These are phyloP conservation scores for Epichloe sibirici DNA, from an alignment of 2,329 filamentous ascomycete species.

Conservation along the genomic window DNA sequence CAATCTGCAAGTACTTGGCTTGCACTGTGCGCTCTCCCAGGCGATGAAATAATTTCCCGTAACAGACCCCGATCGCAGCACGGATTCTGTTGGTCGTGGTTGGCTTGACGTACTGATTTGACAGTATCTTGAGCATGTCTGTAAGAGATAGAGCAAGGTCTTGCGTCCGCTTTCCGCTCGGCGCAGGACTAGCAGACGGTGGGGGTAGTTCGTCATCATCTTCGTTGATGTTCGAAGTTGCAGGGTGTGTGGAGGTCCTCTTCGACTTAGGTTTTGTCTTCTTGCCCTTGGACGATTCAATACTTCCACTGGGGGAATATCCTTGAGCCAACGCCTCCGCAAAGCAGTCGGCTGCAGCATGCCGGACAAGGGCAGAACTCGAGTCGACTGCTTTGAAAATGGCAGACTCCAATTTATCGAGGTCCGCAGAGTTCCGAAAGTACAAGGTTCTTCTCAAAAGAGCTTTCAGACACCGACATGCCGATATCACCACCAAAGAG, in stretches of 20 bases:
- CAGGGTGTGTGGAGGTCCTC: conserved; percentile 46
- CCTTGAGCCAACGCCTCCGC: conserved; percentile 73
- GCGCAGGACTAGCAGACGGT: conserved; percentile 62
- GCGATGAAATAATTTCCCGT: conserved; percentile 65
- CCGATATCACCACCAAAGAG: conserved; percentile 62
- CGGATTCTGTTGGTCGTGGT: conserved; percentile 71
- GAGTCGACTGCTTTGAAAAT: conserved; percentile 84
- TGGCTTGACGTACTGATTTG: conserved; percentile 64
- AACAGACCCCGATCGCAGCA: conserved; percentile 77
- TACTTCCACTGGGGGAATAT: conserved; percentile 43
- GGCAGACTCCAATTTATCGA: conserved; percentile 72
- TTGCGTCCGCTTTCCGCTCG: conserved; percentile 54
- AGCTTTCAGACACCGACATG: conserved; percentile 67
- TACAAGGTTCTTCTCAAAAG: conserved; percentile 62
- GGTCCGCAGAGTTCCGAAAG: conserved; percentile 81
- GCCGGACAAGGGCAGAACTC: conserved; percentile 59
- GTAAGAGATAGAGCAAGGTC: conserved; percentile 61
- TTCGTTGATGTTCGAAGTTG: conserved; percentile 32
- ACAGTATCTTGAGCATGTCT: conserved; percentile 70
- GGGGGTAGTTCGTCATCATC: conserved; percentile 62
- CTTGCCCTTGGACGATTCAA: conserved; percentile 49
- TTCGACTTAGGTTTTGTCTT: conserved; percentile 53
- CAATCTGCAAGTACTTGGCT: conserved; percentile 66
- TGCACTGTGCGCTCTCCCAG: conserved; percentile 78
- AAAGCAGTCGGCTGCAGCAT: conserved; percentile 76